Base-by-base conservation (phyloP, 495 filamentous ascomycete genomes). In the Cercophora samala region DNA sequence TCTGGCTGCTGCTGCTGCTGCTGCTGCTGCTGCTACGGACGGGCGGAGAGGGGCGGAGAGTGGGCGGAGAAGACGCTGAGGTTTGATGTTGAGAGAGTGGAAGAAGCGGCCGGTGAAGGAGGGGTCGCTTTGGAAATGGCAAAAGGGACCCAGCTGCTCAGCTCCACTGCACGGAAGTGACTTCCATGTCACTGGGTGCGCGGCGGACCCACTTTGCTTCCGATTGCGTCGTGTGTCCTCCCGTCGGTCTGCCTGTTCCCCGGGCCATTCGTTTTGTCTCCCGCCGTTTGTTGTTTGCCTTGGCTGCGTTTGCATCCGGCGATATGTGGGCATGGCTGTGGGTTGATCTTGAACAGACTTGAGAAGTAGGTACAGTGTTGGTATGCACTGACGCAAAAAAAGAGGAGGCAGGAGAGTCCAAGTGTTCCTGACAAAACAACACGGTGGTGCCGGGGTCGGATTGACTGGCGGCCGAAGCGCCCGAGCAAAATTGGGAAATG, bases 81-180 rank as follows among this genome's bases (percentile, higher is more conserved):
- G 37, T 46, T 17, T 46, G 37, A 46, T 0, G 37, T 46, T 46
- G 37, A 46, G 26, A 29, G 26, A 8, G 26, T 5, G 26, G 13
- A 46, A 46, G 37, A 46, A 46, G 37, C 37, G 37, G 37, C 37
- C 37, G 0, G 37, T 46, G n/a, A 32, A 5, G 29, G 29, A 25
- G 19, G 18, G 25, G 21, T 24, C n/a, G 55, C n/a, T 59, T 59
- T 58, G 63, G 25, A 17, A 59, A 46, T 46, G 6, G 37, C 11
- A 13, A 46, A 37, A 15, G 55, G 56, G 64, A n/a, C n/a, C 6
- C 64, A 42, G n/a, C n/a, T n/a, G n/a, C n/a, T 17, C 26, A 55
- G 61, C 17, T 42, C 60, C 54, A 68, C 66, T n/a, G n/a, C 19
- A 60, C 54, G 61, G 61, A 67, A 67, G 61, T n/a, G 21, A 51